Base-by-base conservation (phyloP, 2,329 filamentous ascomycete genomes). In the Ascosphaera apis region DNA sequence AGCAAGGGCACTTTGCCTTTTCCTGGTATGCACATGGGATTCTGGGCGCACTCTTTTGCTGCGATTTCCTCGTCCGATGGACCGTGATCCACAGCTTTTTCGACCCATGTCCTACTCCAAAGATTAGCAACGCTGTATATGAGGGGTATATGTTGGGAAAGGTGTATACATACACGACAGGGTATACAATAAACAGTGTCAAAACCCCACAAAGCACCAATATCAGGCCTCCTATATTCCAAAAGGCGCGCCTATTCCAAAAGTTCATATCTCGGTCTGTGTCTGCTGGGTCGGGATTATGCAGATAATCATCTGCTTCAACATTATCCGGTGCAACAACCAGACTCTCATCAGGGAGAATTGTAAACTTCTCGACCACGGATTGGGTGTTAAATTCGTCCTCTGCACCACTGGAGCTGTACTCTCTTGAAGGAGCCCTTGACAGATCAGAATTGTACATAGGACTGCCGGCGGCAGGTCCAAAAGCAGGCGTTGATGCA, bases 321-420 rank as follows among this genome's bases (percentile, higher is more conserved):
- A 77, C 68, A 47, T 79, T 74, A 49, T 78, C 72, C 0, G 74
- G 75, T 44, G 73, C 79, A 15, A 79, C 54, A 30, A 80, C 50
- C 36, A 79, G 53, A 4, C 72, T 72, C 11, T 72, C 67, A 2
- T 70, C 73, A 1, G 75, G 73, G 49, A 69, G 60, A 36, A 80
- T 78, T 47, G 76, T 77, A 52, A 74, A 79, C 52, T 79, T 79
- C 47, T 77, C 71, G 12, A 71, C 70, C 2, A 79, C 74, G 1
- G 74, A 78, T 54, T 79, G 73, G 0, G 73, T 79, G 46, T 76
- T 79, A 36, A 77, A 55, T 45, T 64, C 61, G 15, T 73, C 66
- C 17, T 76, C 70, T 33, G 76, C 69, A 45, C 69, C 76, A n/a
- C 63, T 68, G 15, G 66, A 28, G 25, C 25, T 28, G 25, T 28